Conservation (phyloP, 2,329 filamentous ascomycete genomes). For the Pseudogymnoascus sp. region DNA sequence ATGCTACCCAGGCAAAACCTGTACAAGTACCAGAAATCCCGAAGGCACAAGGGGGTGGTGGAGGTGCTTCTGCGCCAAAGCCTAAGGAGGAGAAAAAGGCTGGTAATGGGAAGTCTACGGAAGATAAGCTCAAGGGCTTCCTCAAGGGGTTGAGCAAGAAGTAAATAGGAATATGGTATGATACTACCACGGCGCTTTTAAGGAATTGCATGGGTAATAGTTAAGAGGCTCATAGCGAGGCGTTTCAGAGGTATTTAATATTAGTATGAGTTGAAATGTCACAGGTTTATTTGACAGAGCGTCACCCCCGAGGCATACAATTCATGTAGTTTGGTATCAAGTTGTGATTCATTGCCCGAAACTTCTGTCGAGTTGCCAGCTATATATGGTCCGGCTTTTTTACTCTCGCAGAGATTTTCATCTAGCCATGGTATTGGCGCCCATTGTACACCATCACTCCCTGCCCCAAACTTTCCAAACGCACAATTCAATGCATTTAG, state of each 20-base stretch:
- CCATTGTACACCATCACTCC: slow-evolving; percentile 9
- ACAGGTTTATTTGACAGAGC: not conserved
- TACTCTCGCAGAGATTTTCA: slow-evolving; percentile 7
- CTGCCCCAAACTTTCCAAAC: slow-evolving; percentile 2
- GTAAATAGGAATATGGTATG: not conserved
- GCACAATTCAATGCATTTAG: slow-evolving; percentile 39
- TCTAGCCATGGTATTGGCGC: not conserved
- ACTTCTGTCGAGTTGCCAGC: slow-evolving; percentile 3
- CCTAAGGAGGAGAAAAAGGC: slow-evolving; percentile 25
- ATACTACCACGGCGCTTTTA: slow-evolving; percentile 10
- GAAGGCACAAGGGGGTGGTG: slow-evolving; percentile 32
- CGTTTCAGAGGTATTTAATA: slow-evolving; percentile 2
- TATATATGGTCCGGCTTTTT: slow-evolving; percentile 1
- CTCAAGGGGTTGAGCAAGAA: slow-evolving; percentile 27
- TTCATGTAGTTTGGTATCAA: not conserved
- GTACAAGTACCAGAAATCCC: slow-evolving; percentile 55
- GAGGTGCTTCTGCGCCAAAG: slow-evolving; percentile 17
- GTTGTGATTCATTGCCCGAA: slow-evolving; percentile 9
- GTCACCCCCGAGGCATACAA: not conserved
- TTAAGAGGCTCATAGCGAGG: slow-evolving; percentile 15
- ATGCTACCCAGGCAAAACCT: slow-evolving; percentile 55
- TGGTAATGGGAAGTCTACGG: slow-evolving; percentile 22
- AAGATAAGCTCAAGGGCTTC: slow-evolving; percentile 26
- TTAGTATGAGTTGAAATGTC: not conserved
- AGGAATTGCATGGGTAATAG: not conserved